Evolutionary conservation across 2,329 filamentous ascomycete genomes (phyloP), one percentile per base, ranked within the genome.

Genomic region (Dothistroma pini): DNA sequence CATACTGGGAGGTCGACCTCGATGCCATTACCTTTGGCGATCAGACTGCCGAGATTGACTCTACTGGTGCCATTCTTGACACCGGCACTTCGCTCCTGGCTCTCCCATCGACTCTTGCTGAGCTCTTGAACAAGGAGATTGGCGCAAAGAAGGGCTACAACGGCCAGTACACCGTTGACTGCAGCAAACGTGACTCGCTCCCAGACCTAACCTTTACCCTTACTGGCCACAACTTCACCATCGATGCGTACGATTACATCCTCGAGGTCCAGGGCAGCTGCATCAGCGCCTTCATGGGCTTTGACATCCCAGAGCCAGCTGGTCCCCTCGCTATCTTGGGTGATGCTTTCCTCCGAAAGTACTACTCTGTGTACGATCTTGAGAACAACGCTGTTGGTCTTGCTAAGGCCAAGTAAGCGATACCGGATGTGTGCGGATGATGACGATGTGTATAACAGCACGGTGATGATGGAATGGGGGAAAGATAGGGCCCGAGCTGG

Each of bases 1-100:
- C 95, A 54, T 99, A 99, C 86, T 99, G 95, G 95, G 95, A 99
- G 84, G 93, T 99, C 59, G 93, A 97, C 73, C 87, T 99, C 64
- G 89, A 97, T 73, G 84, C 91, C 66, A 95, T 99, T 79, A 87
- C 89, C 59, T 91, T 97, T 67, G 96, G 95, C 71, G 84, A 93
- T 57, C 86, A 90, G 74, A 88, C 86, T 68, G 93, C 93, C 63
- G 89, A 96, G 77, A 87, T 97, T 67, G 93, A 97, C 68, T 86
- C 91, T 83, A 97, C 92, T 61, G 96, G 95, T 80, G 91, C 92
- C 71, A 97, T 99, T 68, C 90, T 99, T 63, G 95, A 99, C 84
- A 99, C 95, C 59, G 95, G 95, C 72, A 99, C 95, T 75, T 99
- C 96, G 53, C 87, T 99, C 76, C 97, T 97, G 79, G 92, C 93